Percentiles rank a stretch among this genome's conserved stretches.
phyloP scores from a whole-genome alignment of 1,284 basidiomycete genomes.

The Anthracocystis panici-leucophaei region DNA sequence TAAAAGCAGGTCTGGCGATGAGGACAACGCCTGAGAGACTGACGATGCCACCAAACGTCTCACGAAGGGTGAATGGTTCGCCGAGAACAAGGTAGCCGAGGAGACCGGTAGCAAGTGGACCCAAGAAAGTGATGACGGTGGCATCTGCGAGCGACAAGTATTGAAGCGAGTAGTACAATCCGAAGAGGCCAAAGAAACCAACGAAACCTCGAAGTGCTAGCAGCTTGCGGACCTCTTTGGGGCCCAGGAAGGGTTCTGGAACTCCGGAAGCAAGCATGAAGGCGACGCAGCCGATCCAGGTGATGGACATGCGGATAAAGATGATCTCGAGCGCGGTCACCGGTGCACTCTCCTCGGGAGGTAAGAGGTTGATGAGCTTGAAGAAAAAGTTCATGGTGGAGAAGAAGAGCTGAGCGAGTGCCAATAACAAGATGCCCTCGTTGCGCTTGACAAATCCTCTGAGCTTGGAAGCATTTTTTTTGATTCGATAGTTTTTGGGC shows the following conservation, averaged over 20 bases:
- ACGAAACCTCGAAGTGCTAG: slow-evolving; percentile 76
- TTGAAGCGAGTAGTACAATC: slow-evolving; percentile 79
- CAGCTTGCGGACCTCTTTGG: slow-evolving; percentile 76
- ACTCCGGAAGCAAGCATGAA: slow-evolving; percentile 71
- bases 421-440: slow-evolving; percentile 47
- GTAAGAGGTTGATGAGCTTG: slow-evolving; percentile 75
- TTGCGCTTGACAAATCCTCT: slow-evolving; percentile 41
- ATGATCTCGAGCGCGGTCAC: slow-evolving; percentile 71
- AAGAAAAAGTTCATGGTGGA: slow-evolving; percentile 75
- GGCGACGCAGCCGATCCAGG: slow-evolving; percentile 63
- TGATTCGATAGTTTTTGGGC: slow-evolving; percentile 39
- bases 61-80: slow-evolving; percentile 76
- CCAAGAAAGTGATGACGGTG: slow-evolving; percentile 80
- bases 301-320: slow-evolving; percentile 73
- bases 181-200: slow-evolving; percentile 73
- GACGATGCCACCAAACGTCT: slow-evolving; percentile 77
- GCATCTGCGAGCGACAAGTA: slow-evolving; percentile 81
- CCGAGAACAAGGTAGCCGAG: slow-evolving; percentile 78
- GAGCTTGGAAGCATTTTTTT: slow-evolving; percentile 25
- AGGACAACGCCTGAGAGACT: slow-evolving; percentile 77
- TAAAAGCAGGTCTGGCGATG: slow-evolving; percentile 70
- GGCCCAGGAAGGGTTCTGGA: slow-evolving; percentile 78
- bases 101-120: slow-evolving; percentile 79
- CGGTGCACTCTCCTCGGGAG: slow-evolving; percentile 68
- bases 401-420: slow-evolving; percentile 51